These are phyloP conservation scores for Saprolegnia parasitica DNA, from an alignment of 352 stramenopile species.

Conservation along the genomic window DNA sequence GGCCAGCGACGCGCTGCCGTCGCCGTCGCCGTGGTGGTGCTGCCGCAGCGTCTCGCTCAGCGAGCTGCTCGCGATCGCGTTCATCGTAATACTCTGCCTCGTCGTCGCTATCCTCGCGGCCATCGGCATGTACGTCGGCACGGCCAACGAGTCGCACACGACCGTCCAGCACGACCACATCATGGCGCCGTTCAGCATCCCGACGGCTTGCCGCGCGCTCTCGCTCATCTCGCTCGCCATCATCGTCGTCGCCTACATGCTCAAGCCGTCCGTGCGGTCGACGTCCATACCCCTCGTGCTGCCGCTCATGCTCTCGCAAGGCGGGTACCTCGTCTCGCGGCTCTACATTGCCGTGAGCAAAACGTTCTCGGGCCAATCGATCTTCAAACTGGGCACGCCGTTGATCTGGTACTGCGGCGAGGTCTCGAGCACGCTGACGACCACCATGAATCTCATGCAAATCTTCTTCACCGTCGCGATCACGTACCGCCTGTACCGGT, in stretches of 20 bases:
- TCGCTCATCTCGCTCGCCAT: slow-evolving; percentile 13
- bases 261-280: slow-evolving; percentile 15
- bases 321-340: slow-evolving; percentile 3
- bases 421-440: slow-evolving; percentile 22
- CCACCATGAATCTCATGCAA: slow-evolving; percentile 23
- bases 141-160: neutral
- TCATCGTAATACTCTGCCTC: neutral
- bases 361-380: neutral
- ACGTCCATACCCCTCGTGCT: slow-evolving; percentile 25
- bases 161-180: neutral
- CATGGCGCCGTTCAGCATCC: slow-evolving; percentile 16
- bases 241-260: slow-evolving; percentile 9
- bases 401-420: slow-evolving; percentile 20
- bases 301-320: slow-evolving; percentile 22
- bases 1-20: neutral
- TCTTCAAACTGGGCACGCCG: neutral
- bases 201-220: slow-evolving; percentile 24
- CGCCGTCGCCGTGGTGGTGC: neutral
- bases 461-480: slow-evolving; percentile 11
- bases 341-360: neutral
- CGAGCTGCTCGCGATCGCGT: neutral
- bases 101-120: neutral
- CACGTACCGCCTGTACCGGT: slow-evolving; percentile 4
- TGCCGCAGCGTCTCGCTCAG: slow-evolving; percentile 3
- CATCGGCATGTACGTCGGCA: neutral